Base-by-base conservation (phyloP, 2,329 filamentous ascomycete genomes). In the Aureobasidium leucospermi region DNA sequence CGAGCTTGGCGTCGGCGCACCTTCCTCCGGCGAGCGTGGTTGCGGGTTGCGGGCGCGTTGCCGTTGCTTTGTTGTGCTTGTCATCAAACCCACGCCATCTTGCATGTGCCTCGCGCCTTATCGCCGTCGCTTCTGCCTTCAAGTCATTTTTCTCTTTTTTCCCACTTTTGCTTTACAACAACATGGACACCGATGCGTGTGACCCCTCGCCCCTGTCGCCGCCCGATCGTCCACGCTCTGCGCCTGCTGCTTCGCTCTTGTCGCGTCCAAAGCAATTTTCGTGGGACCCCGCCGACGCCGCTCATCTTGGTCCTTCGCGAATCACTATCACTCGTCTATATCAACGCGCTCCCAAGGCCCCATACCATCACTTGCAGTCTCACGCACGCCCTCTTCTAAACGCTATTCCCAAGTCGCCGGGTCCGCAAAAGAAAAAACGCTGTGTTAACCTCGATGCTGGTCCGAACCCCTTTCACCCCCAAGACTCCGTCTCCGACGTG, bases 211-310 rank as follows among this genome's bases (percentile, higher is more conserved):
- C 31, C 6, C 34, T 41, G 16, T 43, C 43, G 34, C 55, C 55
- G 13, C 34, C 43, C 7, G 7, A 43, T 15, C 55, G 55, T 43
- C 15, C 43, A 10, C 55, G 48, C 10, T 48, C 55, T 47, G 53
- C 53, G 13, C 53, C 53, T 11, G 53, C 53, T 28, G 43, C 32
- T 3, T 11, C 39, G 15, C 23, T 41, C 41, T 19, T 46, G 41
- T 55, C 36, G 51, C 51, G 51, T 34, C 36, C 38, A 42, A 31
- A 41, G 49, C 51, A 55, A 32, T 57, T 57, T 38, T 57, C 52
- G 6, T 79, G 76, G 77, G 64, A 73, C 65, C 67, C 73, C 57
- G 65, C 70, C 63, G 75, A 78, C 65, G 66, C 72, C 28, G 67
- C 73, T 31, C 69, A 70, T 60, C 70, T 79, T 60, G 69, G 72